phyloP scores from a whole-genome alignment of 2,329 filamentous ascomycete genomes.

The Atkinsonella texensis region DNA sequence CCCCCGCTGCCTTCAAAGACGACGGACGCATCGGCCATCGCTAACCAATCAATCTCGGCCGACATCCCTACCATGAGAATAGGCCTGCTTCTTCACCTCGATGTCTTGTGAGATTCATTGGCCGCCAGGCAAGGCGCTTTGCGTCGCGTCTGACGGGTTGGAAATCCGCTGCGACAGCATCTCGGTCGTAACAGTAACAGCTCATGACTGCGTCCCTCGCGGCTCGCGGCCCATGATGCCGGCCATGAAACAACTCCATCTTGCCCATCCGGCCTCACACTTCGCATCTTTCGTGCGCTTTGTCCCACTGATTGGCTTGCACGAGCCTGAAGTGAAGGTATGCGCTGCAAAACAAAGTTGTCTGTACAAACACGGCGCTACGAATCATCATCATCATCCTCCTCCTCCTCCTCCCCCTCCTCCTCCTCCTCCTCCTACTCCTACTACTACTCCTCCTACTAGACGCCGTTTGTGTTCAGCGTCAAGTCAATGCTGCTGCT shows the following conservation, averaged over 20 bases:
- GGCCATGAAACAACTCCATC: constrained; percentile 4
- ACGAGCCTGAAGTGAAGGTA: neutral
- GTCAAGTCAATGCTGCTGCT: no score
- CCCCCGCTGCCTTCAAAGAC: neutral
- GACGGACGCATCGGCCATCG: neutral
- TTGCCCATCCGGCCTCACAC: neutral
- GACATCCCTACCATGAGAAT: neutral
- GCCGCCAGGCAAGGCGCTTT: neutral
- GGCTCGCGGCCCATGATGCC: neutral
- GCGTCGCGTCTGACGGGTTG: neutral
- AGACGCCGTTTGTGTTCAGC: neutral
- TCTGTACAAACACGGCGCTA: neutral
- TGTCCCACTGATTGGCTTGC: constrained; percentile 1
- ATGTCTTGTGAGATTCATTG: neutral
- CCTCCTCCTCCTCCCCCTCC: no score
- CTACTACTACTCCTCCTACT: neutral
- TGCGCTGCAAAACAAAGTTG: neutral
- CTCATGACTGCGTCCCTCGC: neutral
- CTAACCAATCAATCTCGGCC: neutral
- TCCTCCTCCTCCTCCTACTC: no score
- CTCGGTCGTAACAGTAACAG: neutral
- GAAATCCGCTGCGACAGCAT: neutral
- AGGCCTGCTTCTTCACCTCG: neutral
- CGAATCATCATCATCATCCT: neutral
- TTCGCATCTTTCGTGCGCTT: neutral